These are phyloP conservation scores for Neurospora hispaniola DNA, from an alignment of 495 filamentous ascomycete species.

Conservation along the genomic window DNA sequence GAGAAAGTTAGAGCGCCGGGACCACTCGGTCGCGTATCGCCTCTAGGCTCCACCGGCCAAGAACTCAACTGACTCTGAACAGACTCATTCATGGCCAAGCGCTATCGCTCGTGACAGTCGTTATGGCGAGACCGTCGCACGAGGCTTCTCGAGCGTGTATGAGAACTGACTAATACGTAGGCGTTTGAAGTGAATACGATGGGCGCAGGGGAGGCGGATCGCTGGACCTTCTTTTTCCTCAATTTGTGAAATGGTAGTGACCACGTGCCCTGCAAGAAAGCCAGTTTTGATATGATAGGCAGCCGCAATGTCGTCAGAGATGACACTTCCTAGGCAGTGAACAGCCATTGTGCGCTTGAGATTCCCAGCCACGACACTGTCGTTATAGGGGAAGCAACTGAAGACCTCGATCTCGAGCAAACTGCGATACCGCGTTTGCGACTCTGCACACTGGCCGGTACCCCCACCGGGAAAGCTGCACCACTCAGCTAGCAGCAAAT, in stretches of 20 bases:
- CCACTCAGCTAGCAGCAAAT: constrained; percentile 17
- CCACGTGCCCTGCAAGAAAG: background rate
- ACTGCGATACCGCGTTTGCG: constrained; percentile 2
- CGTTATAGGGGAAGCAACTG: constrained; percentile 9
- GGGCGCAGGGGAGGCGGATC: constrained; percentile 13
- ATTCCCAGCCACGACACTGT: constrained; percentile 16
- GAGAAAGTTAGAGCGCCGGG: background rate
- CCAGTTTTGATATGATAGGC: background rate
- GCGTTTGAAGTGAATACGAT: constrained; percentile 5
- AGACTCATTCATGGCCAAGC: constrained; percentile 14
- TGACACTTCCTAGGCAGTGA: background rate
- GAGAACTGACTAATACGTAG: constrained; percentile 14
- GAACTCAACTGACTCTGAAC: constrained; percentile 18
- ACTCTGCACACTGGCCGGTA: background rate
- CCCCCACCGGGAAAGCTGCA: background rate
- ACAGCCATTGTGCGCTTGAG: background rate
- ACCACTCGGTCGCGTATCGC: constrained; percentile 10
- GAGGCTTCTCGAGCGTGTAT: constrained; percentile 17
- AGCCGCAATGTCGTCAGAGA: background rate
- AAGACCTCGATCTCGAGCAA: background rate
- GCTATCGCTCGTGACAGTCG: constrained; percentile 6
- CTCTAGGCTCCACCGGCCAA: constrained; percentile 15
- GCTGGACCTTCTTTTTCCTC: constrained; percentile 9
- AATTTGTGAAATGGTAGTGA: background rate
- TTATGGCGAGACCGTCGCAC: constrained; percentile 20